phyloP scores from a whole-genome alignment of 495 filamentous ascomycete genomes.

The Daldinia decipiens region DNA sequence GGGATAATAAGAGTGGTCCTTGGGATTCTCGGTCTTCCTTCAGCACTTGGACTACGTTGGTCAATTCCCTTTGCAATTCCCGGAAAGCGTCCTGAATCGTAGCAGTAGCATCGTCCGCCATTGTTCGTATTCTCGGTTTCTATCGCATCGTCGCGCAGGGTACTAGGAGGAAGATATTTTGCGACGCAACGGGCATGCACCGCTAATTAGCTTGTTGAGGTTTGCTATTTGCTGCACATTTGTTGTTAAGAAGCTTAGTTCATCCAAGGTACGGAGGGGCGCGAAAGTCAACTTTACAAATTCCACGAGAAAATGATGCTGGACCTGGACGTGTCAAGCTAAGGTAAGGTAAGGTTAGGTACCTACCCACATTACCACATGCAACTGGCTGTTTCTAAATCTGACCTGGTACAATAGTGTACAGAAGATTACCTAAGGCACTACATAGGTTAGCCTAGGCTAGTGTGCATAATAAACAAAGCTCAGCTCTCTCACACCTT shows the following conservation, averaged over 20 bases:
- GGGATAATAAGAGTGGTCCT: constrained; percentile 58
- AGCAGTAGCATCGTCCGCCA: constrained; percentile 68
- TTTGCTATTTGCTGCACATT: neutral
- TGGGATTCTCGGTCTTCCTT: constrained; percentile 65
- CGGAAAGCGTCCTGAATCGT: constrained; percentile 70
- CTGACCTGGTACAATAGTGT: no score
- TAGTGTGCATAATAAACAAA: neutral
- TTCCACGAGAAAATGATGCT: constrained; percentile 43
- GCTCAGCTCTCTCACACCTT: constrained; percentile 2
- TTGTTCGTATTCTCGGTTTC: constrained; percentile 51
- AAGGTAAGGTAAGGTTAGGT: constrained; percentile 22
- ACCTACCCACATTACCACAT: constrained; percentile 13
- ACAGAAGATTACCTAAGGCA: no score
- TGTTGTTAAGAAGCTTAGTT: constrained; percentile 9
- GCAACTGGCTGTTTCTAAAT: constrained; percentile 2
- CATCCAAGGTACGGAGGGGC: constrained; percentile 9
- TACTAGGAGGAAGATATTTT: constrained; percentile 3
- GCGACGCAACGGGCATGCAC: constrained; percentile 19
- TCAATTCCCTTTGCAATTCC: constrained; percentile 80
- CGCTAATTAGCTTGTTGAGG: neutral
- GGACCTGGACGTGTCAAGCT: constrained; percentile 43
- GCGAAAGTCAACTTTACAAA: constrained; percentile 29
- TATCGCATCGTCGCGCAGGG: constrained; percentile 43
- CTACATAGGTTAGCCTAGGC: no score
- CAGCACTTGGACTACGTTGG: constrained; percentile 68